phyloP scores from a whole-genome alignment of 2,329 filamentous ascomycete species.

The Claviceps africana region DNA sequence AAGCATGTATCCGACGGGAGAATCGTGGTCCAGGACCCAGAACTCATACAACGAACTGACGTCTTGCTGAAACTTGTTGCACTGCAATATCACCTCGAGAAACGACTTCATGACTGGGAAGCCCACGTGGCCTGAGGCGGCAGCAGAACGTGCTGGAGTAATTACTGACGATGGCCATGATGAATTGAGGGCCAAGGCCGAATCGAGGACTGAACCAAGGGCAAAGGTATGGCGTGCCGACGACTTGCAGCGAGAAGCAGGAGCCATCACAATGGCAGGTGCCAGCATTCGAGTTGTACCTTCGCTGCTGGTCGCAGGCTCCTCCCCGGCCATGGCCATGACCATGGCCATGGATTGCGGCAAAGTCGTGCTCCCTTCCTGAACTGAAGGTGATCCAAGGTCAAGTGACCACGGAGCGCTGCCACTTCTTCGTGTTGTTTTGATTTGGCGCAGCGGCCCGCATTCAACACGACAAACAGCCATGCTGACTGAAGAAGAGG shows the following conservation, averaged over 20 bases:
- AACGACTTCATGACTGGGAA: conserved; percentile 5
- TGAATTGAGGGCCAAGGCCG: neutral
- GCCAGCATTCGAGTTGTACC: neutral
- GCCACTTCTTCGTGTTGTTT: neutral
- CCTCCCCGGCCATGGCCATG: neutral
- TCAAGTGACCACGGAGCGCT: neutral
- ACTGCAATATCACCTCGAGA: conserved; percentile 10
- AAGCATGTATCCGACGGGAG: conserved; percentile 14
- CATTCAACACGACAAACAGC: neutral
- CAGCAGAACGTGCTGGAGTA: neutral
- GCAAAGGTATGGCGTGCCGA: neutral
- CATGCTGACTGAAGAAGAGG: neutral
- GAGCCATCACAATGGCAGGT: neutral
- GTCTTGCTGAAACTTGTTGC: conserved; percentile 14
- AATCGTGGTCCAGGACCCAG: conserved; percentile 9
- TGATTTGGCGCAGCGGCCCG: neutral
- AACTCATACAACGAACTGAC: conserved; percentile 12
- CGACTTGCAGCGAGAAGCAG: neutral
- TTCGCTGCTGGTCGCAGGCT: neutral
- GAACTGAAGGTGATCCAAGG: neutral
- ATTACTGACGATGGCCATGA: neutral
- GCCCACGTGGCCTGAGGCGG: neutral
- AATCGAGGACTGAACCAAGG: neutral
- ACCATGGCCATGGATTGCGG: too few species aligned
- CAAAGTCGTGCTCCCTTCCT: neutral